Percentiles rank a stretch among this genome's conserved stretches.
Evolutionary conservation across 1,284 basidiomycete species (phyloP).

Genomic region (Meira miltonrushii): DNA sequence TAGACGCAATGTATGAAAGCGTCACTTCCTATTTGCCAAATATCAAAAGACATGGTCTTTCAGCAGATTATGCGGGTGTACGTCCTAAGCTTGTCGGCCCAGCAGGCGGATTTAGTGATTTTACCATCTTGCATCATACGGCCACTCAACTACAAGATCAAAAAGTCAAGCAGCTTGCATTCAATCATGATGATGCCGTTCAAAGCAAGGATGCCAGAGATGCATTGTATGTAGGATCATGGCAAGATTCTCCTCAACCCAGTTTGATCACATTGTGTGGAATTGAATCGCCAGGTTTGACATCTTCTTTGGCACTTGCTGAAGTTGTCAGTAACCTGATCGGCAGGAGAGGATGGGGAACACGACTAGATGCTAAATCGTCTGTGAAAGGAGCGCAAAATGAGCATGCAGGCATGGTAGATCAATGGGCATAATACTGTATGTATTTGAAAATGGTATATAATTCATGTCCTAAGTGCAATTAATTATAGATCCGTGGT

Average conservation of each 20-base stretch:
- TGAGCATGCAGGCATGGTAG: conserved; percentile 27
- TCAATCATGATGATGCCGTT: conserved; percentile 1
- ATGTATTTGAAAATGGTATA: no score
- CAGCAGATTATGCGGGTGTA: conserved; percentile 85
- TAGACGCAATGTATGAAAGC: conserved; percentile 35
- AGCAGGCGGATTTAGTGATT: conserved; percentile 71
- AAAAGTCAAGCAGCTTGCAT: conserved; percentile 33
- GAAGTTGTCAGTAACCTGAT: conserved; percentile 56
- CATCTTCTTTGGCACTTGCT: conserved; percentile 57
- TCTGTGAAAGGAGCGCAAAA: conserved; percentile 31
- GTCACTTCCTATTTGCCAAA: conserved; percentile 65
- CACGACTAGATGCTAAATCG: conserved; percentile 9
- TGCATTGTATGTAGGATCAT: background rate
- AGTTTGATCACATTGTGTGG: conserved; percentile 56
- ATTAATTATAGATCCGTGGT: no score
- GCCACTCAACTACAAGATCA: conserved; percentile 28
- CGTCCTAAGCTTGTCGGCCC: conserved; percentile 80
- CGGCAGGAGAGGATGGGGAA: conserved; percentile 52
- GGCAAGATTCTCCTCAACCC: conserved; percentile 18
- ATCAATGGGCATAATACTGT: conserved; percentile 32
- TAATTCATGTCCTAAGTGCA: no score
- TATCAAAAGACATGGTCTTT: conserved; percentile 63
- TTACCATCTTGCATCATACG: conserved; percentile 56
- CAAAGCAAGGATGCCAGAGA: background rate
- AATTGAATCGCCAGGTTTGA: conserved; percentile 59